Evolutionary conservation across 2,329 filamentous ascomycete genomes (phyloP).

Genomic region (Raffaelea ambrosiae): DNA sequence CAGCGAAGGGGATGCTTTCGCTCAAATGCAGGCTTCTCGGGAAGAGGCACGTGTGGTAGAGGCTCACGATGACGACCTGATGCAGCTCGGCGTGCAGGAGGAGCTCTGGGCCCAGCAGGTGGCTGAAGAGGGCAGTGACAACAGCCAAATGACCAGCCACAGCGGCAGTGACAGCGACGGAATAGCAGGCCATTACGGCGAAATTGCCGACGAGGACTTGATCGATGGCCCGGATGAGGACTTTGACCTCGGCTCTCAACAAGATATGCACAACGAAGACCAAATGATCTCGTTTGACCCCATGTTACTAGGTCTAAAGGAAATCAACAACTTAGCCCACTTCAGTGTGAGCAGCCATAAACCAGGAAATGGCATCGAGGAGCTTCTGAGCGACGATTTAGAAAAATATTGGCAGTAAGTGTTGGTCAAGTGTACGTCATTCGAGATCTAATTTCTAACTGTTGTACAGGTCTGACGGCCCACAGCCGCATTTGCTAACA

Average conservation of each 20-base stretch:
- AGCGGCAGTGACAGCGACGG: conserved; percentile 12
- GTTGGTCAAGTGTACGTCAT: background rate
- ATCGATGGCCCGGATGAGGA: conserved; percentile 5
- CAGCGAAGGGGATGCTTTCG: too few relatives aligned
- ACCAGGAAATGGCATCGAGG: conserved; percentile 68
- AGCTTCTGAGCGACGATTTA: conserved; percentile 65
- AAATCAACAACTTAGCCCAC: conserved; percentile 75
- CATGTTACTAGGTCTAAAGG: conserved; percentile 56
- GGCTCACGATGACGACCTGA: background rate
- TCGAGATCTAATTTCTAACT: background rate
- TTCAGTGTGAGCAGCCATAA: conserved; percentile 79
- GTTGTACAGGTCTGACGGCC: conserved; percentile 60
- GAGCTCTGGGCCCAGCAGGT: background rate
- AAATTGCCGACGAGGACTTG: conserved; percentile 7
- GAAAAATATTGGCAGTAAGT: conserved; percentile 71
- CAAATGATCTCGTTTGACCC: conserved; percentile 36
- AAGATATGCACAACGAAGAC: conserved; percentile 7
- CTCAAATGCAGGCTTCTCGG: too few relatives aligned
- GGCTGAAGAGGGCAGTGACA: background rate
- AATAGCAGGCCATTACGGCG: conserved; percentile 8
- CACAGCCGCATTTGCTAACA: conserved; percentile 69
- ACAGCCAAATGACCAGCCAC: background rate
- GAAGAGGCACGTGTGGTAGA: too few relatives aligned
- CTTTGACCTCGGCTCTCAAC: conserved; percentile 6
- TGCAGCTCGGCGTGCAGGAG: background rate